Base-by-base conservation (phyloP, 2,329 filamentous ascomycete species). In the Colletotrichum neosansevieriae region DNA sequence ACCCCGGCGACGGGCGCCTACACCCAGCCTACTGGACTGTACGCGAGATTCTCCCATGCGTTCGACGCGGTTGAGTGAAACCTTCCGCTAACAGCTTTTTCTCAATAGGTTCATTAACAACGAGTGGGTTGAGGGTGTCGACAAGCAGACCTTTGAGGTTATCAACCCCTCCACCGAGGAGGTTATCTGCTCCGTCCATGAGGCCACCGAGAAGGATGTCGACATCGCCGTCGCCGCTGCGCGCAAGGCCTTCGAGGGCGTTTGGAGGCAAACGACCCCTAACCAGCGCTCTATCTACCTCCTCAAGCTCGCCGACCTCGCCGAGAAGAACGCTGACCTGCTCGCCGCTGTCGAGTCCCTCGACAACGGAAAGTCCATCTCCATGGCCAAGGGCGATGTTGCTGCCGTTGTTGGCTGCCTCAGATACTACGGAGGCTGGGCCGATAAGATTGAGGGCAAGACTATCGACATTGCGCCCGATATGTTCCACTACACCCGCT, bases 141-240 rank as follows among this genome's bases (percentile, higher is more conserved):
- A 97, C 75, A 94, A 94, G 84, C 91, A 93, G 88, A 94, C 91
- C 73, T 96, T 97, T 77, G 94, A 97, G 83, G 92, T 94, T 80
- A 91, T 96, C 86, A 97, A 97, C 88, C 94, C 94, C 69, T 77
- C 91, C 72, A 93, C 89, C 72, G 94, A 97, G 81, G 90, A 94
- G 81, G 89, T 93, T 76, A 97, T 97, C 84, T 88, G 86, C 85
- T 90, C 90, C 63, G 92, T 97, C 74, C 84, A 89, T 78, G 94
- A 97, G 83, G 94, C 91, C 77, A 92, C 91, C 72, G 94, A 97
- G 86, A 94, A 97, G 86, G 93, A 96, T 83, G 84, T 91, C 79
- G 89, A 90, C 79, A 83, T 94, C 69, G 94, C 94, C 71, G 94
- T 98, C 72, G 84, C 88, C 66, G 94, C 94, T 60, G 94, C 94